Evolutionary conservation across 179 eudicot genomes (phyloP).

Genomic region (Silene coronaria): DNA sequence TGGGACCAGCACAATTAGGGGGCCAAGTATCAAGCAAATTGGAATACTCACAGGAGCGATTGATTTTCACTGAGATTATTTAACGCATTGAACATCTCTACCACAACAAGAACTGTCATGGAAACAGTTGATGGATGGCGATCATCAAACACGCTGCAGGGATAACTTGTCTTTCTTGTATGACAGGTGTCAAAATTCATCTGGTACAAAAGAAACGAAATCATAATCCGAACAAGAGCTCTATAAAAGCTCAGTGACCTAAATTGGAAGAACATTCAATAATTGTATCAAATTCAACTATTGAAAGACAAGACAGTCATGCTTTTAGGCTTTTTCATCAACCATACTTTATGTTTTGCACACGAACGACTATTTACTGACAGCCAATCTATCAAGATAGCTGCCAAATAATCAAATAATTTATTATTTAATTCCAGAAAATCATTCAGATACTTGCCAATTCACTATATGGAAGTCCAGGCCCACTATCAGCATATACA

Average conservation of each 20-base stretch:
- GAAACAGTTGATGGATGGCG: conserved; percentile 97
- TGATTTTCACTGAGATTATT: conserved; percentile 99
- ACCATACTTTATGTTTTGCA: neutral
- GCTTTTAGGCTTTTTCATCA: neutral
- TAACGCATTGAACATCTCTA: conserved; percentile 98
- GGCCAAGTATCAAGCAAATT: conserved; percentile 4
- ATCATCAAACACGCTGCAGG: conserved; percentile 80
- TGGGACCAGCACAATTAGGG: neutral
- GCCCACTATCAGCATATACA: conserved; percentile 79
- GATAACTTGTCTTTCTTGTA: conserved; percentile 66
- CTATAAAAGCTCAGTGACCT: neutral
- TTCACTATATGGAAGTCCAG: conserved; percentile 74
- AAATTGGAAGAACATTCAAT: neutral
- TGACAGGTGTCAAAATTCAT: conserved; percentile 92
- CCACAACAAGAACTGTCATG: conserved; percentile 99
- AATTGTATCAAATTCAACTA: neutral
- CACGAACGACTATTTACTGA: neutral
- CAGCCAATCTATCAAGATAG: neutral
- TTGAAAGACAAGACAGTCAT: neutral
- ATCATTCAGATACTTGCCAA: conserved; percentile 47
- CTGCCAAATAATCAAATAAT: neutral
- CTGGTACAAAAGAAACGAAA: conserved; percentile 39
- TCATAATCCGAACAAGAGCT: conserved; percentile 2
- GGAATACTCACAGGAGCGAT: conserved; percentile 76
- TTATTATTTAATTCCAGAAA: neutral